phyloP scores from a whole-genome alignment of 2,329 filamentous ascomycete species.

The Alternaria alternata region DNA sequence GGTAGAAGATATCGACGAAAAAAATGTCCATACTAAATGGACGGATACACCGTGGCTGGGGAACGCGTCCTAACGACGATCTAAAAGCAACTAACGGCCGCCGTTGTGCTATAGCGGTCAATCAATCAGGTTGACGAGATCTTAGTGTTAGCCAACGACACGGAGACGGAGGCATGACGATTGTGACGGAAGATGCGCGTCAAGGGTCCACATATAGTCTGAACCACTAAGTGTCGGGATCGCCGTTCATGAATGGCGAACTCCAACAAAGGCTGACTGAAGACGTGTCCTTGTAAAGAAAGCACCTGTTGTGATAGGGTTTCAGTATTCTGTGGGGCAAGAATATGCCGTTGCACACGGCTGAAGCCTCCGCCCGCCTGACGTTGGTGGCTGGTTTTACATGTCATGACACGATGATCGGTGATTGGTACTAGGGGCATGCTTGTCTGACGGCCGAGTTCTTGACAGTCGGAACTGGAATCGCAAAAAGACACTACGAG shows the following conservation, averaged over 20 bases:
- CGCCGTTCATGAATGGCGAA: not conserved
- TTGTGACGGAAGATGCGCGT: constrained; percentile 12
- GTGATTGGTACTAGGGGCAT: not conserved
- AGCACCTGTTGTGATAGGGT: not conserved
- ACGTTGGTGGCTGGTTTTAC: constrained; percentile 6
- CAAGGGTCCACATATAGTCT: constrained; percentile 8
- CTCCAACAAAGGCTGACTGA: not conserved
- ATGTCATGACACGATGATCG: constrained; percentile 1
- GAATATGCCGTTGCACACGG: not conserved
- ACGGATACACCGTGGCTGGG: not conserved
- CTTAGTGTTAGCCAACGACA: not conserved
- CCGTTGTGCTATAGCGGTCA: not conserved
- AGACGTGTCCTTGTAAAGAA: not conserved
- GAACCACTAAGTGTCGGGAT: constrained; percentile 1
- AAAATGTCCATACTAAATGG: not conserved
- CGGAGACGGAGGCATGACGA: constrained; percentile 6
- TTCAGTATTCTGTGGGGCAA: not conserved
- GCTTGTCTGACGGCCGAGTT: not conserved
- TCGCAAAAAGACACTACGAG: not conserved
- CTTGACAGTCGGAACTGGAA: not conserved
- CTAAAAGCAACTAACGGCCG: constrained; percentile 3
- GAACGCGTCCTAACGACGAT: not conserved
- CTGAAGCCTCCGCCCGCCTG: not conserved
- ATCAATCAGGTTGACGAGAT: not conserved
- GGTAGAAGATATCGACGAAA: not conserved